A percentile compares a stretch with the other conserved stretches of the same genome.
phyloP scores from a whole-genome alignment of 257 asterid genomes.

The Knoxia roxburghii region DNA sequence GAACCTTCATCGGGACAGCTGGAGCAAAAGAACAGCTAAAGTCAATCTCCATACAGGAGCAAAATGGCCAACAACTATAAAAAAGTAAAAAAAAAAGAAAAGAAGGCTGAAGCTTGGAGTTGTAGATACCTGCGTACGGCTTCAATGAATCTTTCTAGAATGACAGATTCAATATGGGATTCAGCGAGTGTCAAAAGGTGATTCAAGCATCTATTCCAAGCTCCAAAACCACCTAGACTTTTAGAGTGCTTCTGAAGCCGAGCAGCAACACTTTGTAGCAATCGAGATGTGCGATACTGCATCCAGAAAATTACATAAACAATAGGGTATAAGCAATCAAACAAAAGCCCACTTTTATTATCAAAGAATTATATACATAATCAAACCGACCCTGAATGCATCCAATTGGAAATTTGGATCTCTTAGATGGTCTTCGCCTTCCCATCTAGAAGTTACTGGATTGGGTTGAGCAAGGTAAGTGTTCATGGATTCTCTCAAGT shows the following conservation, averaged over 20 bases:
- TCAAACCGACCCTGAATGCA: constrained; percentile 77
- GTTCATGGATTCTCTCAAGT: constrained; percentile 89
- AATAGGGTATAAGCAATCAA: background rate
- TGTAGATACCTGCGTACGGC: constrained; percentile 62
- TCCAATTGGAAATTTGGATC: constrained; percentile 92
- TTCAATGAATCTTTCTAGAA: constrained; percentile 78
- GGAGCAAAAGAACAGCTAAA: constrained; percentile 20
- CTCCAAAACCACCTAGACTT: constrained; percentile 87
- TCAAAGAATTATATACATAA: background rate
- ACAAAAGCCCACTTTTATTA: background rate
- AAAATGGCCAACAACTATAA: background rate
- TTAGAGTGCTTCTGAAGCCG: constrained; percentile 89
- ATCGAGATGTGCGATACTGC: constrained; percentile 93
- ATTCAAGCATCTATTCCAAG: constrained; percentile 97
- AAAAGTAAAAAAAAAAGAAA: too few relatives aligned
- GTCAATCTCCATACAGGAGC: constrained; percentile 9
- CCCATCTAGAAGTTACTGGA: constrained; percentile 98
- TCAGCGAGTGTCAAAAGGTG: constrained; percentile 95
- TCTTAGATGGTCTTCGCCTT: constrained; percentile 82
- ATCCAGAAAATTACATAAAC: constrained; percentile 15
- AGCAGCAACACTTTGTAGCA: constrained; percentile 83
- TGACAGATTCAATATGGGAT: constrained; percentile 85
- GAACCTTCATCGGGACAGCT: constrained; percentile 79
- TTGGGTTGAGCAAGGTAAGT: constrained; percentile 87
- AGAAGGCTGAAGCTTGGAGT: background rate